Conservation (phyloP, 139 green algal genomes). For the Chlamydomonas asymmetrica region DNA sequence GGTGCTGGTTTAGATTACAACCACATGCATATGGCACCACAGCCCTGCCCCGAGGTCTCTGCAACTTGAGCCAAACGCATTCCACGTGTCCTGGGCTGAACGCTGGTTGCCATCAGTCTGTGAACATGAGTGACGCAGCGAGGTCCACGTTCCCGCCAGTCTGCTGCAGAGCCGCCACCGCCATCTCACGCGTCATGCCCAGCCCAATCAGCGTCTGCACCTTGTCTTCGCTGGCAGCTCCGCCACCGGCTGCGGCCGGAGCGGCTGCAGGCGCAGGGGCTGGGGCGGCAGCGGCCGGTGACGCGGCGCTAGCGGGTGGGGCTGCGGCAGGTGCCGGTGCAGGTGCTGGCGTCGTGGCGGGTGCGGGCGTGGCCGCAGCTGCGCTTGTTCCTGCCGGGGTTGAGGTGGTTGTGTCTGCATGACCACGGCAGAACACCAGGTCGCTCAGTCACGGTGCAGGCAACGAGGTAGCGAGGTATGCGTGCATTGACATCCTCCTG, state of each 20-base stretch:
- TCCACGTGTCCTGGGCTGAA: no score
- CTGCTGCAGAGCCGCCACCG: slow-evolving; percentile 59
- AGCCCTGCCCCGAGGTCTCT: no score
- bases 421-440: no score
- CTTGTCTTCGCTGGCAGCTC: slow-evolving; percentile 34
- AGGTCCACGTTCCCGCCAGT: slow-evolving; percentile 70
- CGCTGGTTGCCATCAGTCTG: no score
- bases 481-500: no score
- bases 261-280: slow-evolving; percentile 8
- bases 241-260: not conserved
- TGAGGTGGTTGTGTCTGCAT: no score
- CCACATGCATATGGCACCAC: no score
- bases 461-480: no score
- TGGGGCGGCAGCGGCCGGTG: slow-evolving; percentile 13
- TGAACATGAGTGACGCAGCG: slow-evolving; percentile 76
- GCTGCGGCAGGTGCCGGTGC: slow-evolving; percentile 20
- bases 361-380: not conserved
- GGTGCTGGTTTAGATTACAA: no score
- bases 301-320: slow-evolving; percentile 3
- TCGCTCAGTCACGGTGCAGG: no score
- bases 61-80: no score
- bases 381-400: not conserved
- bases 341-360: slow-evolving; percentile 16
- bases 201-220: slow-evolving; percentile 63
- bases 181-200: slow-evolving; percentile 58